These are phyloP conservation scores for Aspergillus clavatus DNA, from an alignment of 2,329 filamentous ascomycete species.

Conservation along the genomic window DNA sequence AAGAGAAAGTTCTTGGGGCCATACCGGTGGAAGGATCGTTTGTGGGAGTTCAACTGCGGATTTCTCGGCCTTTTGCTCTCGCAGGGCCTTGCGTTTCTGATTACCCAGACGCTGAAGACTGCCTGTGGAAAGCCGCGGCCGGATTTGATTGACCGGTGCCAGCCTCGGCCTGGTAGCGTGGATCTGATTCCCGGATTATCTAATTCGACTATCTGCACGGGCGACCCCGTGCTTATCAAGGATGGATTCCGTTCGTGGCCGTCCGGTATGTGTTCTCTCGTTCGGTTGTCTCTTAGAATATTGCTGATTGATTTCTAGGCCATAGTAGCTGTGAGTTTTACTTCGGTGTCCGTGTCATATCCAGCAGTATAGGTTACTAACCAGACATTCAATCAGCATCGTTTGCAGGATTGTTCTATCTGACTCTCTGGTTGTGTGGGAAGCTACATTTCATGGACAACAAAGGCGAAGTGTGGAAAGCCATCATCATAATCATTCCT, in stretches of 20 bases:
- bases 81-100: slow-evolving; percentile 52
- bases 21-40: slow-evolving; percentile 51
- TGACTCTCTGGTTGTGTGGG: slow-evolving; percentile 56
- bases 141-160: slow-evolving; percentile 55
- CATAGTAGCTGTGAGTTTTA: slow-evolving; percentile 20
- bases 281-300: neutral
- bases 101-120: slow-evolving; percentile 56
- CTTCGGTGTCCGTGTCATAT: no score
- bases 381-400: slow-evolving; percentile 40
- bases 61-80: slow-evolving; percentile 53
- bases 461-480: slow-evolving; percentile 57
- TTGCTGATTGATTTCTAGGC: slow-evolving; percentile 17
- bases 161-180: slow-evolving; percentile 32
- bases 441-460: slow-evolving; percentile 58
- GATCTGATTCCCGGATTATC: slow-evolving; percentile 41
- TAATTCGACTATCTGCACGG: slow-evolving; percentile 49
- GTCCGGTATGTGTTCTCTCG: slow-evolving; percentile 38
- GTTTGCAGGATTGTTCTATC: slow-evolving; percentile 56
- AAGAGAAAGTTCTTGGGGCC: slow-evolving; percentile 40
- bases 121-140: slow-evolving; percentile 56
- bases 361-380: neutral
- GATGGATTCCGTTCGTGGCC: slow-evolving; percentile 58
- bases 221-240: slow-evolving; percentile 48
- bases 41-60: slow-evolving; percentile 61
- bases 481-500: slow-evolving; percentile 51